These are phyloP conservation scores for Xeromyces bisporus DNA, from an alignment of 495 filamentous ascomycete genomes.

Conservation along the genomic window DNA sequence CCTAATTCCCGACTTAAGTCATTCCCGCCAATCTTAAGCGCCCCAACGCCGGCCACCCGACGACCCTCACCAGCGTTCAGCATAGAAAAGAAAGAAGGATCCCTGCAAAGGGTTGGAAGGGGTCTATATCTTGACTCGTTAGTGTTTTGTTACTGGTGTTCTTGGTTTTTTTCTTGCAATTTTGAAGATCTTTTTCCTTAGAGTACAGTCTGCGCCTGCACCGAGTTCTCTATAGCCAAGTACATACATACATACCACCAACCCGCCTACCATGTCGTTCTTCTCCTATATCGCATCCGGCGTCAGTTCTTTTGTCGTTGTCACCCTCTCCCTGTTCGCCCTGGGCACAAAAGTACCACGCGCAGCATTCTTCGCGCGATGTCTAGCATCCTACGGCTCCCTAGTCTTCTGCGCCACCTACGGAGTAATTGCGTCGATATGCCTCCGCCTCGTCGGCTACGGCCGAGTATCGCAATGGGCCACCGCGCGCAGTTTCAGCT, in stretches of 20 bases:
- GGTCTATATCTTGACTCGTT: too few species aligned
- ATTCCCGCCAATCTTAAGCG: too few species aligned
- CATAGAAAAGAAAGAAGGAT: too few species aligned
- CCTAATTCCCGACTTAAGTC: too few species aligned
- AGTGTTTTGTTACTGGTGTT: too few species aligned
- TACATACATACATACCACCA: background rate
- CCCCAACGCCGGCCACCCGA: too few species aligned
- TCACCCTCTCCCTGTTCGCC: conserved; percentile 41
- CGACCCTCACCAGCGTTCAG: too few species aligned
- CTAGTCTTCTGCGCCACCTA: conserved; percentile 50
- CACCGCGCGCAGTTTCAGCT: conserved; percentile 65
- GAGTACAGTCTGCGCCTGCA: too few species aligned
- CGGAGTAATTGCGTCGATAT: conserved; percentile 58
- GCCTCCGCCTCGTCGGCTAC: conserved; percentile 52
- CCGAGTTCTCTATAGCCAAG: too few species aligned
- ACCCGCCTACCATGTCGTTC: conserved; percentile 22
- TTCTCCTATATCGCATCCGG: conserved; percentile 32
- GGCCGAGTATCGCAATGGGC: conserved; percentile 74
- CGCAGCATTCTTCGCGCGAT: conserved; percentile 53
- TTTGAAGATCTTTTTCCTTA: too few species aligned
- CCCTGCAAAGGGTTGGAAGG: too few species aligned
- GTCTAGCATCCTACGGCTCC: conserved; percentile 51
- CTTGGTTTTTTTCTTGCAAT: too few species aligned
- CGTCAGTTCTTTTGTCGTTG: conserved; percentile 34
- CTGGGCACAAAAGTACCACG: conserved; percentile 35